Evolutionary conservation across 2,329 filamentous ascomycete genomes (phyloP), one percentile per base, ranked within the genome.

Genomic region (Hypomyces perniciosus): DNA sequence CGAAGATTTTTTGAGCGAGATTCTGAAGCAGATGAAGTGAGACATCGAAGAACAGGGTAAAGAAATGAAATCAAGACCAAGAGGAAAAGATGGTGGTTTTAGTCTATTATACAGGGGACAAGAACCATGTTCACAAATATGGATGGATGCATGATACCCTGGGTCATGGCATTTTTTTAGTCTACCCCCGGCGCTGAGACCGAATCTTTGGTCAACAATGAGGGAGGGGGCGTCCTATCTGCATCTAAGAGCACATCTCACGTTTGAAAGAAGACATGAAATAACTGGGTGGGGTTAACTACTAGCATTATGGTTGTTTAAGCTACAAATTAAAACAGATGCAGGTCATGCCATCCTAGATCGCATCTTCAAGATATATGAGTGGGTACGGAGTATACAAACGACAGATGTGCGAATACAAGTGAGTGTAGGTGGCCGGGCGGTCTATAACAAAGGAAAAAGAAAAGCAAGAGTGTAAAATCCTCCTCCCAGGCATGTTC

Each of bases 1-100:
- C 62, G 86, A 90, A 72, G 86, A 90, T 62, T 90, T 90, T 66
- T 71, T 90, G 64, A 84, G 83, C 35, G 85, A 83, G 70, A 83
- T 83, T 56, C 59, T 84, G 57, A 79, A 79, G 65, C 80, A 83
- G 68, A 67, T 83, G 54, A 80, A 76, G 28, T 54, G 33, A 47
- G 34, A 28, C 13, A 6, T 29, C n/a, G 4, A n/a, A 31, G 38
- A 38, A 47, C 13, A 48, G 8, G 5, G 33, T 29, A 12, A 13
- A 35, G 20, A 44, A 28, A 41, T 12, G 41, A 30, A 42, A 37
- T 8, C 13, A 12, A 20, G 26, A 29, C 28, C 29, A 37, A 27
- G 28, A 1, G 4, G 38, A 44, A 9, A 6, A 34, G n/a, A 6
- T n/a, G 3, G 34, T 12, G 13, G 26, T 37, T 20, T 34, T 13